Evolutionary conservation across 2,329 filamentous ascomycete species (phyloP).

Genomic region (Raffaelea deltoideospora): DNA sequence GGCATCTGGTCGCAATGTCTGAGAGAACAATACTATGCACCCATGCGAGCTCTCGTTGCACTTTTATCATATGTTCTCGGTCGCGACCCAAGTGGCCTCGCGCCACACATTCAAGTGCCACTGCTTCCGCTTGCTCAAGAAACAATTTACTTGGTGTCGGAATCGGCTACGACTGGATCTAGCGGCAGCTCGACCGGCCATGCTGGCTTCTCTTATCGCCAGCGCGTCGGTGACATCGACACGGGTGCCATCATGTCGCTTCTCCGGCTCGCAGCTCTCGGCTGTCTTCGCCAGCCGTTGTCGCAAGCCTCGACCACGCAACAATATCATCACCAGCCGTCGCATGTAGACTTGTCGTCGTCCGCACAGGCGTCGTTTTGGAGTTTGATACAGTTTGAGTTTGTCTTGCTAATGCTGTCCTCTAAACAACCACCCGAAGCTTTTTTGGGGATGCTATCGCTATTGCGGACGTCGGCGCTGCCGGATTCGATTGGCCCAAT

Average conservation of each 20-base stretch:
- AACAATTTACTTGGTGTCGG: conserved; percentile 43
- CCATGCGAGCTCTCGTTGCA: conserved; percentile 50
- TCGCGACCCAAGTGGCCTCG: conserved; percentile 42
- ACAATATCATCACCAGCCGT: no score
- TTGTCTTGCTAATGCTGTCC: conserved; percentile 51
- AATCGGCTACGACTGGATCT: conserved; percentile 35
- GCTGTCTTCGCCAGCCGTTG: no score
- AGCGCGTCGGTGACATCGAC: conserved; percentile 40
- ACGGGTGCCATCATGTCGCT: conserved; percentile 49
- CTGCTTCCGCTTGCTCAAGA: conserved; percentile 40
- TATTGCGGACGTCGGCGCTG: conserved; percentile 53
- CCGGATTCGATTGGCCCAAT: conserved; percentile 53
- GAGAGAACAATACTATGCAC: conserved; percentile 45
- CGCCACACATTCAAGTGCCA: conserved; percentile 41
- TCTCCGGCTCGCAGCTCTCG: conserved; percentile 47
- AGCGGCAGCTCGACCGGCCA: conserved; percentile 31
- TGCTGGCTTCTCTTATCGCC: conserved; percentile 25
- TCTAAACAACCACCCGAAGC: conserved; percentile 49
- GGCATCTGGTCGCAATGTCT: conserved; percentile 54
- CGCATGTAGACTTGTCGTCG: conserved; percentile 7
- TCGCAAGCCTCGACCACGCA: neutral
- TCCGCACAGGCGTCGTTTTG: conserved; percentile 40
- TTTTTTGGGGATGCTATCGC: conserved; percentile 46
- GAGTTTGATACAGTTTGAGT: conserved; percentile 49
- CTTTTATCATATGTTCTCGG: conserved; percentile 49